phyloP scores from a whole-genome alignment of 108 stramenopile genomes.

The Chaetoceros muelleri region DNA sequence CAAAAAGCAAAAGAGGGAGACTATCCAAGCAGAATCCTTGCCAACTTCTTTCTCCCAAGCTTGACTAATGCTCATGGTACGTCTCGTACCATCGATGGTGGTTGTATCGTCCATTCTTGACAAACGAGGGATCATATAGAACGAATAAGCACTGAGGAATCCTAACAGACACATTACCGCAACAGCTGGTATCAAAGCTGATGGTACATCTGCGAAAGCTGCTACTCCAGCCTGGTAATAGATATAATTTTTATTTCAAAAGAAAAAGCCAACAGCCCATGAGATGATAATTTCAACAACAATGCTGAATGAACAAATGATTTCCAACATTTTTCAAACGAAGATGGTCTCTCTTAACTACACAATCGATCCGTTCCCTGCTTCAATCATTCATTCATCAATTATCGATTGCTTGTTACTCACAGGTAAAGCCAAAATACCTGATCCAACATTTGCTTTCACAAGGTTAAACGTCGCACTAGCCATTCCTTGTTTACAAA shows the following conservation, averaged over 20 bases:
- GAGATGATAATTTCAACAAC: too few relatives aligned
- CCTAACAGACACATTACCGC: constrained; percentile 54
- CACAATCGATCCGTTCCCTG: too few relatives aligned
- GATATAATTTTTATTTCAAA: not conserved
- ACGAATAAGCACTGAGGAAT: constrained; percentile 78
- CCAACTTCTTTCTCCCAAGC: constrained; percentile 77
- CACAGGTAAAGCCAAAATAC: constrained; percentile 67
- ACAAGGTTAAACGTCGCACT: constrained; percentile 74
- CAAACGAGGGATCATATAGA: constrained; percentile 60
- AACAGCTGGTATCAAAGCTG: constrained; percentile 46
- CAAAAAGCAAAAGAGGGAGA: constrained; percentile 53
- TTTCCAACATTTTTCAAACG: too few relatives aligned
- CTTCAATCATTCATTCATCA: too few relatives aligned
- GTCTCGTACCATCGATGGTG: constrained; percentile 1
- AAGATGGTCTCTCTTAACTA: too few relatives aligned
- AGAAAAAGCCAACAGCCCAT: constrained; percentile 1
- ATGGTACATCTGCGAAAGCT: constrained; percentile 2
- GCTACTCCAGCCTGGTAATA: not conserved
- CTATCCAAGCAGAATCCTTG: constrained; percentile 44
- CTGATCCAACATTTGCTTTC: constrained; percentile 82
- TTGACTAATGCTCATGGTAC: constrained; percentile 50
- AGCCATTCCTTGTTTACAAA: not conserved
- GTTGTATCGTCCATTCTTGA: constrained; percentile 19
- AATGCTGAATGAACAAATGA: too few relatives aligned
- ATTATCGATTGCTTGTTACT: too few relatives aligned